Percentiles rank a stretch among this genome's conserved stretches.
Evolutionary conservation across 768 basidiomycete species (phyloP).

Genomic region (Sporobolomyces phaffii): DNA sequence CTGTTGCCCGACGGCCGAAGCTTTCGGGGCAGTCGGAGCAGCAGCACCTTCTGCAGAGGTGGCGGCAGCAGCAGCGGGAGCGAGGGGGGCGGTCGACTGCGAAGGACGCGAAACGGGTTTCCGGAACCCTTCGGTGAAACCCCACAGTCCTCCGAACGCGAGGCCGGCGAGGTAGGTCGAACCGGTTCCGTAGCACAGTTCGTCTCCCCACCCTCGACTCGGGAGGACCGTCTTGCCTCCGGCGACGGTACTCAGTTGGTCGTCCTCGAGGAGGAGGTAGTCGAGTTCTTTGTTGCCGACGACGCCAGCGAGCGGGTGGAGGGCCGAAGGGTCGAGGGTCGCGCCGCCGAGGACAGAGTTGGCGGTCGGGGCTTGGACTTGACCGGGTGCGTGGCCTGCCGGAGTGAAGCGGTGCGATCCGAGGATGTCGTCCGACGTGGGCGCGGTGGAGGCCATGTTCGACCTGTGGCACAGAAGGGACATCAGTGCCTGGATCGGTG

Average conservation of each 20-base stretch:
- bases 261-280: conserved; percentile 91
- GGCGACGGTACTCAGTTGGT: conserved; percentile 83
- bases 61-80: conserved; percentile 1
- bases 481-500: background rate
- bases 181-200: conserved; percentile 97
- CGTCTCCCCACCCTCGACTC: conserved; percentile 96
- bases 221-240: conserved; percentile 87
- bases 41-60: conserved; percentile 5
- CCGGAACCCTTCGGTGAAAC: conserved; percentile 84
- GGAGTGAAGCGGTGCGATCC: conserved; percentile 32
- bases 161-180: conserved; percentile 97
- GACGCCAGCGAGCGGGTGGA: conserved; percentile 88
- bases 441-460: conserved; percentile 7
- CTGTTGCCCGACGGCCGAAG: conserved; percentile 39
- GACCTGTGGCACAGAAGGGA: too few species aligned
- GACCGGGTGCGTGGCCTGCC: conserved; percentile 19
- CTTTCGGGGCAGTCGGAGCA: conserved; percentile 28
- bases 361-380: conserved; percentile 60
- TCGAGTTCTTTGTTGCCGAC: conserved; percentile 75
- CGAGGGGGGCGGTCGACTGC: conserved; percentile 14
- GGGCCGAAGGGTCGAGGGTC: conserved; percentile 80
- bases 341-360: conserved; percentile 72
- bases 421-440: conserved; percentile 37
- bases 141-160: conserved; percentile 90
- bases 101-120: conserved; percentile 53